Evolutionary conservation across 768 basidiomycete species (phyloP), one percentile per base, ranked within the genome.

Genomic region (Daedaleopsis sinensis): DNA sequence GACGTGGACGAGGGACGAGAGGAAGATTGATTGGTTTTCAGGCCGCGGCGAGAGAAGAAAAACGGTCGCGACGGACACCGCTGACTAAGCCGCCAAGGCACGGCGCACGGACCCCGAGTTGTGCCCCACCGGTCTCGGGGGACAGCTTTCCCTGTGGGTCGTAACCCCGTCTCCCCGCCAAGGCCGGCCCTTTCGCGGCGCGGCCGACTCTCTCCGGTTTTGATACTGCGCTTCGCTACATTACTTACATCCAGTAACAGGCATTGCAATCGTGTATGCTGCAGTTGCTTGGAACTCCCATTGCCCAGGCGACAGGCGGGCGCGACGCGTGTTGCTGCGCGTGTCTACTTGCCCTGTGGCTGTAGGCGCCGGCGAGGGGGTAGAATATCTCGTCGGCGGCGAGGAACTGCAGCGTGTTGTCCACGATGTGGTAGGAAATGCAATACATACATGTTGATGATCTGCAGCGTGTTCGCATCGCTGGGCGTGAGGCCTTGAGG

Each of bases 41-140:
- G 61, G 51, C 52, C 52, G 48, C 47, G 21, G 47, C 47, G 15
- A 48, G 47, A 13, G 60, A 64, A 61, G 62, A 62, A 58, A 58
- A 57, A 59, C 48, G 55, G 58, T 58, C 44, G 61, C 52, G 52
- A 64, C 52, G 57, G 47, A 51, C 60, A 39, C 50, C 27, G 54
- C 54, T 71, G 67, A 71, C 46, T 68, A 58, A 71, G 59, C 61
- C 37, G 70, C 67, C 70, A 65, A 67, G 69, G 24, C 53, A 27
- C 15, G 48, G 18, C 44, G 62, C 66, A 67, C 66, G 66, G 66
- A 64, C 63, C 62, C 57, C 47, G 32, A 42, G 42, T n/a, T n/a
- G n/a, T 38, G 24, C 5, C 16, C 37, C 32, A 32, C 27, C 27
- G 3, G 27, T 32, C 27, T 3, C 27, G 4, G 27, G 27, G 27